These are phyloP conservation scores for Linum tenue DNA, from an alignment of 345 rosid genomes.

Conservation along the genomic window DNA sequence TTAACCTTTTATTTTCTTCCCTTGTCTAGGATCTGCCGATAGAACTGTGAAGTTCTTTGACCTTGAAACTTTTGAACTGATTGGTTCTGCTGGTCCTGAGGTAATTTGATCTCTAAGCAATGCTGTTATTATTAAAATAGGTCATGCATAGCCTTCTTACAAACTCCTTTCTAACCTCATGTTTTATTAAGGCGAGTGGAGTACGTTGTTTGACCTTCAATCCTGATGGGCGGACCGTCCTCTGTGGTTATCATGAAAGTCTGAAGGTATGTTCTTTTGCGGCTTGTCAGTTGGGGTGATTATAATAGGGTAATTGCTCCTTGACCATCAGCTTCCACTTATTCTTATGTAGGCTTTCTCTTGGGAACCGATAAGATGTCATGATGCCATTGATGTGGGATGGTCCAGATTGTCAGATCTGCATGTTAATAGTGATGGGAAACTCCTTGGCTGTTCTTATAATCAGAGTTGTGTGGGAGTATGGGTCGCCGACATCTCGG, in stretches of 20 bases:
- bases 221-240: constrained; percentile 88
- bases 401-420: constrained; percentile 96
- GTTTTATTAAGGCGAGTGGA: constrained; percentile 54
- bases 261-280: constrained; percentile 46
- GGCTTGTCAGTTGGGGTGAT: constrained; percentile 4
- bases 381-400: constrained; percentile 92
- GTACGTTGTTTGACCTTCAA: constrained; percentile 89
- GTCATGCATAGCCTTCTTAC: constrained; percentile 8
- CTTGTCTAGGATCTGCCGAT: constrained; percentile 79
- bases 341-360: constrained; percentile 57
- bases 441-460: constrained; percentile 97
- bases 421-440: constrained; percentile 77
- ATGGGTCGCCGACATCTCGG: constrained; percentile 98
- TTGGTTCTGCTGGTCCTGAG: constrained; percentile 95
- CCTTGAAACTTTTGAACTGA: constrained; percentile 94
- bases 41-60: constrained; percentile 97
- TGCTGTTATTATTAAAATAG: background rate
- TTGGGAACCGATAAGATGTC: constrained; percentile 93
- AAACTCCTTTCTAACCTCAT: background rate
- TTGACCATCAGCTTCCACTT: constrained; percentile 14
- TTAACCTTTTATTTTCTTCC: constrained; percentile 1
- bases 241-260: constrained; percentile 92
- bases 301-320: constrained; percentile 1
- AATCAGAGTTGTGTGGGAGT: constrained; percentile 98
- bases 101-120: constrained; percentile 32